Evolutionary conservation across 768 basidiomycete genomes (phyloP), one percentile per base, ranked within the genome.

Genomic region (Hericium coralloides): DNA sequence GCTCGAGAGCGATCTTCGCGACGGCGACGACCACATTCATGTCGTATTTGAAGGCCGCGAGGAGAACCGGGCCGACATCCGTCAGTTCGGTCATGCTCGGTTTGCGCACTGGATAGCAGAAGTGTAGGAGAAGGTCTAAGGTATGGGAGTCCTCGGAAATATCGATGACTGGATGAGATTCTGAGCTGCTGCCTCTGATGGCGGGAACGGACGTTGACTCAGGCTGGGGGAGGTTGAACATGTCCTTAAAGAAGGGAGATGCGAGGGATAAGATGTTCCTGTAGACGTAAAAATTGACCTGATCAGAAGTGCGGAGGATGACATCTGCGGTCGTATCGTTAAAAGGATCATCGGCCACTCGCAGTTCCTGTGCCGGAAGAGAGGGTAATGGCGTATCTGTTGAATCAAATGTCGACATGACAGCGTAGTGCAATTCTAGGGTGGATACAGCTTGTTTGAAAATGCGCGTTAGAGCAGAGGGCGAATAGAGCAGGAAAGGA

Each of bases 251-350:
- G 43, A 45, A 0, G 18, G 43, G 43, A 2, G 43, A 45, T n/a
- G 43, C 43, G 12, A 45, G 72, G 10, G 66, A 64, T 12, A 75
- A 68, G 45, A 74, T 68, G 15, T 64, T 58, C n/a, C 59, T 69
- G 60, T 71, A 69, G 23, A 69, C 57, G 3, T 64, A 63, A 49
- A 73, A 54, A 25, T 41, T 7, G 15, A 45, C 53, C 12, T 14
- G 9, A n/a, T 54, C 39, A 22, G 22, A 15, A 3, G 53, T 23
- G 39, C 18, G 22, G 3, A 54, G 53, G 38, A 43, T 45, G 20
- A 45, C 22, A 18, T 54, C 53, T 38, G 53, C 37, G n/a, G n/a
- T 15, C 8, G 12, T 17, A 17, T 17, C 14, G 43, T 45, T 17
- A 12, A 45, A 45, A 20, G 43, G 43, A 8, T 45, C n/a, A 25